A percentile compares a stretch with the other conserved stretches of the same genome.
These are phyloP conservation scores for Chrysopogon serrulatus DNA, from an alignment of 176 grass and related monocot genomes.

Conservation along the genomic window DNA sequence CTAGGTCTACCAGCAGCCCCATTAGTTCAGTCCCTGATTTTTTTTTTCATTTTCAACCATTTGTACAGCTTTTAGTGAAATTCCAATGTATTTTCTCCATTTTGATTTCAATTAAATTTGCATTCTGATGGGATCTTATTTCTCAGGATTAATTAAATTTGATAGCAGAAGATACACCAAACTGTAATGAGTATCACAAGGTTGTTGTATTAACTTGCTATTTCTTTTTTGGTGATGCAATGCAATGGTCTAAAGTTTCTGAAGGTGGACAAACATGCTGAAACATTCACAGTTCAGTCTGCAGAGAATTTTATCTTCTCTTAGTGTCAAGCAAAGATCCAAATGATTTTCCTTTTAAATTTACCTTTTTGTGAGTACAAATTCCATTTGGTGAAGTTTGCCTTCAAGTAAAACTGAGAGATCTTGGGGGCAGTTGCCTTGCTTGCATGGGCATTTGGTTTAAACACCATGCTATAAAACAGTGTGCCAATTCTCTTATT, in stretches of 20 bases:
- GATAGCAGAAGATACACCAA: background rate
- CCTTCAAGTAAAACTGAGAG: slow-evolving; percentile 10
- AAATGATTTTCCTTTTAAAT: background rate
- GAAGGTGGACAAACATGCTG: background rate
- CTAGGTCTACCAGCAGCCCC: background rate
- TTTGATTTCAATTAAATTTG: background rate
- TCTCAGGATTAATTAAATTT: slow-evolving; percentile 13
- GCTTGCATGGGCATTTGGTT: slow-evolving; percentile 31
- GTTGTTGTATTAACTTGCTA: background rate
- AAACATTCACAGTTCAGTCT: background rate
- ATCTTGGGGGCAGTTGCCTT: background rate
- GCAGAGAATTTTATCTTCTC: background rate
- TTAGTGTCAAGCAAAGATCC: slow-evolving; percentile 5
- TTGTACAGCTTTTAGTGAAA: background rate
- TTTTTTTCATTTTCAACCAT: background rate
- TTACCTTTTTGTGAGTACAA: background rate
- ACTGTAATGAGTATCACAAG: background rate
- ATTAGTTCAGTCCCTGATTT: background rate
- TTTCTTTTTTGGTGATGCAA: background rate
- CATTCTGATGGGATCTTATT: background rate
- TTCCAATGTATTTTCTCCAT: background rate
- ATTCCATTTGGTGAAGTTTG: background rate
- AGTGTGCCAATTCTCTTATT: background rate
- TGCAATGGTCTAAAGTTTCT: background rate
- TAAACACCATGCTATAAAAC: background rate